Base-by-base conservation (phyloP, 306 rosid species). In the Pyrus communis region DNA sequence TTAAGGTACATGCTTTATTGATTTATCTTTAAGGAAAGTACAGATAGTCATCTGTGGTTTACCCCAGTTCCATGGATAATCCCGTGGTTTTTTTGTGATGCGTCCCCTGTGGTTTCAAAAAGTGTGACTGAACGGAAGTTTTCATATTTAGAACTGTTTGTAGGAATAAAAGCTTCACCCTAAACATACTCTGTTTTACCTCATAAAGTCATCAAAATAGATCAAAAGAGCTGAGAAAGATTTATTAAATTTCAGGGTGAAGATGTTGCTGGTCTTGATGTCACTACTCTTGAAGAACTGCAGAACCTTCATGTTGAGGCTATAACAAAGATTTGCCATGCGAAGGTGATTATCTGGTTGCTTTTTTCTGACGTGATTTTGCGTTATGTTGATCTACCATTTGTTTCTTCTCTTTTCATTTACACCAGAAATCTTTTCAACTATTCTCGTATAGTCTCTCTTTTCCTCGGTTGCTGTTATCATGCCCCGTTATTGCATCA, bases 221-320 rank as follows among this genome's bases (percentile, higher is more conserved):
- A 73, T 78, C 49, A 49, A 25, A 73, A 69, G 67, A 33, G 67
- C 25, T 33, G 54, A 38, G 71, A 67, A 69, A 22, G 74, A 68
- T 40, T 75, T 42, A 71, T 69, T 62, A 33, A 74, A 63, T 33
- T 74, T 78, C 72, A 91, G 96, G 90, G 91, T 77, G 93, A 87
- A 49, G 88, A 87, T 83, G 78, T 89, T 77, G 70, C 79, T 62
- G 91, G 86, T 68, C 76, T 91, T 85, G 90, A 89, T 73, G 73
- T 83, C 54, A 57, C 71, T 73, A 75, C 91, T 80, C 91, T 91
- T 79, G 96, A 87, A 81, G 90, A 89, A 80, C 85, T 91, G 67
- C 96, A 89, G 82, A 89, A 85, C 83, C 87, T 91, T 82, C 93
- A 91, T 69, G 88, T 91, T 64, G 91, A 86, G 68, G 93, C 96